Evolutionary conservation across 225 moss, liverwort and hornwort species (phyloP).

Genomic region (Bryum argenteum): DNA sequence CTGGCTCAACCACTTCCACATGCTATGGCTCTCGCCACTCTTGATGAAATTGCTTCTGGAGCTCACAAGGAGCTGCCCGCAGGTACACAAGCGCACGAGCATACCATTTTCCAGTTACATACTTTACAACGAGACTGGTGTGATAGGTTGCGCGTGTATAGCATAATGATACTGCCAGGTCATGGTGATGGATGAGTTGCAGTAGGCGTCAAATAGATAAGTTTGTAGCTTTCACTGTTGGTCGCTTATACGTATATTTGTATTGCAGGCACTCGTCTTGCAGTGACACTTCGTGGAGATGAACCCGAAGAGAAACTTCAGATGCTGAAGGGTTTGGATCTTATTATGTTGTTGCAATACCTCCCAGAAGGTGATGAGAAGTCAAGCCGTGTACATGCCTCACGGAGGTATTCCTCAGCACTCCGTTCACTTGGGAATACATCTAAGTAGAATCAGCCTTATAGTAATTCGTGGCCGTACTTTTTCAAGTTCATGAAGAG

Average conservation of each 20-base stretch:
- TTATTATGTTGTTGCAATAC: slow-evolving; percentile 80
- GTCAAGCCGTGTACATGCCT: slow-evolving; percentile 92
- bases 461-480: neutral
- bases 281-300: slow-evolving; percentile 81
- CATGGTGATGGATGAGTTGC: neutral
- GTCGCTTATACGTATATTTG: slow-evolving; percentile 11
- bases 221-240: neutral
- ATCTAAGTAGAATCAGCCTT: slow-evolving; percentile 4
- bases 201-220: neutral
- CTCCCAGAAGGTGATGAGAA: slow-evolving; percentile 78
- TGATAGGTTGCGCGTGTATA: neutral
- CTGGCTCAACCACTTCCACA: slow-evolving; percentile 76
- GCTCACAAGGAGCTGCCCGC: slow-evolving; percentile 61
- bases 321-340: slow-evolving; percentile 69
- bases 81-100: slow-evolving; percentile 42
- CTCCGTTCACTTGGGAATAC: neutral
- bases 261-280: slow-evolving; percentile 77
- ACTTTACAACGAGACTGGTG: neutral
- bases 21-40: slow-evolving; percentile 83
- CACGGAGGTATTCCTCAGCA: slow-evolving; percentile 60
- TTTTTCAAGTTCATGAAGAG: neutral
- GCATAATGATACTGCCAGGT: slow-evolving; percentile 1
- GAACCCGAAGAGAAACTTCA: slow-evolving; percentile 74
- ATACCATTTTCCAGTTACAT: neutral
- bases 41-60: slow-evolving; percentile 70